Evolutionary conservation across 352 stramenopile species (phyloP).

Genomic region (Phytopythium delawarense): DNA sequence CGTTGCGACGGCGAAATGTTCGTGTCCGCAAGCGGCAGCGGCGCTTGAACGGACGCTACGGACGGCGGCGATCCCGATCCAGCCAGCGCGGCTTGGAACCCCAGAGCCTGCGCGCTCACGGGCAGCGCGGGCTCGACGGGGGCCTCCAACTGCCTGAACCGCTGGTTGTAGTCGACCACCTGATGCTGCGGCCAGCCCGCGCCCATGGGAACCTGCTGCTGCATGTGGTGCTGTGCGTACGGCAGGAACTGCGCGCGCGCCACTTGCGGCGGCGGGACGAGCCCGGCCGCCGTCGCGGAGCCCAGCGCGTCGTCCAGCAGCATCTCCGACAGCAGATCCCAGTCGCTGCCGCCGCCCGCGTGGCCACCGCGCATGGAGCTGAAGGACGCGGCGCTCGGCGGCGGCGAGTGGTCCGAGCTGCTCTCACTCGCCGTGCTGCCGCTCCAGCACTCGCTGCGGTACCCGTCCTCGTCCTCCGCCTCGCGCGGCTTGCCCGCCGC

Average conservation of each 20-base stretch:
- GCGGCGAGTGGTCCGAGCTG: slow-evolving; percentile 7
- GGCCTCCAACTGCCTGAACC: neutral
- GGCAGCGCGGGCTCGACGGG: neutral
- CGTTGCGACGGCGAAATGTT: slow-evolving; percentile 5
- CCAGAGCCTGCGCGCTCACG: neutral
- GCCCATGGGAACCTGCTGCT: neutral
- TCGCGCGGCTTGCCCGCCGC: neutral
- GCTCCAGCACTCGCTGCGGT: slow-evolving; percentile 6
- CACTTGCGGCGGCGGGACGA: slow-evolving; percentile 3
- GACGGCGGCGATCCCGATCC: neutral
- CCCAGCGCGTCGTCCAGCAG: slow-evolving; percentile 43
- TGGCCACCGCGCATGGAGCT: neutral
- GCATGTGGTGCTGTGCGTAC: slow-evolving; percentile 5
- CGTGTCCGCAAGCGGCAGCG: neutral
- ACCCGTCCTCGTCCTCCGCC: slow-evolving; percentile 1
- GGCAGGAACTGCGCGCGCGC: neutral
- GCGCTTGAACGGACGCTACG: neutral
- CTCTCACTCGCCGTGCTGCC: slow-evolving; percentile 4
- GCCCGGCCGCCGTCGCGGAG: slow-evolving; percentile 6
- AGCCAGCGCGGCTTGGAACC: neutral
- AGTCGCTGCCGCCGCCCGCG: slow-evolving; percentile 23
- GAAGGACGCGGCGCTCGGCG: neutral
- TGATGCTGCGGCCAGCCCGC: neutral
- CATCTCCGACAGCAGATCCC: slow-evolving; percentile 57
- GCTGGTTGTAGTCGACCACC: neutral